A percentile compares a stretch with the other conserved stretches of the same genome.
Conservation (phyloP, 192 early-diverging fungal genomes). For the Rhizophagus clarus region DNA sequence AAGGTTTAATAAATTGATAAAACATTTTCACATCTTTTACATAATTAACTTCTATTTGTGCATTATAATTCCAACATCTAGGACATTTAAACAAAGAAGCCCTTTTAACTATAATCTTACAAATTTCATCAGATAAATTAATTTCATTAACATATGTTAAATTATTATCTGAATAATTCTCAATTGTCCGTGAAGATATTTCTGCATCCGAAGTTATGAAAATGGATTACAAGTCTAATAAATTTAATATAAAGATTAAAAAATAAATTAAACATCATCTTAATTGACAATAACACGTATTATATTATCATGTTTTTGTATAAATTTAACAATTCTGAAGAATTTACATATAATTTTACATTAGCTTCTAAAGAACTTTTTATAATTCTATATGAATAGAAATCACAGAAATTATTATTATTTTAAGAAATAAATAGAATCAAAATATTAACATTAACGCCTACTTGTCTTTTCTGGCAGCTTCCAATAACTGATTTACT, state of each 20-base stretch:
- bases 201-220: constrained; percentile 54
- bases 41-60: constrained; percentile 50
- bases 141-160: constrained; percentile 19
- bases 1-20: background rate
- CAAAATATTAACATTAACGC: background rate
- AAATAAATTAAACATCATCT: background rate
- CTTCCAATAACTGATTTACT: constrained; percentile 55
- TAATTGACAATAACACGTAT: background rate
- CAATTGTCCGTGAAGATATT: background rate
- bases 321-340: constrained; percentile 20
- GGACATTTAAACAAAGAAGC: constrained; percentile 70
- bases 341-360: constrained; percentile 39
- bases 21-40: constrained; percentile 55
- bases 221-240: constrained; percentile 46
- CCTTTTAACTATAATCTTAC: constrained; percentile 52
- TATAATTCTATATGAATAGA: constrained; percentile 40
- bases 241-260: constrained; percentile 30
- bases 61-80: constrained; percentile 73
- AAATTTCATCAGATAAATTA: constrained; percentile 25
- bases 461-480: constrained; percentile 56
- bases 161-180: background rate
- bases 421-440: too few relatives aligned
- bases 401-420: too few relatives aligned
- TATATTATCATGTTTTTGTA: constrained; percentile 8
- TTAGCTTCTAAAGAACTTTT: constrained; percentile 56